Evolutionary conservation across 2,329 filamentous ascomycete species (phyloP), one percentile per base, ranked within the genome.

Genomic region (Dactylellina parvicollis): DNA sequence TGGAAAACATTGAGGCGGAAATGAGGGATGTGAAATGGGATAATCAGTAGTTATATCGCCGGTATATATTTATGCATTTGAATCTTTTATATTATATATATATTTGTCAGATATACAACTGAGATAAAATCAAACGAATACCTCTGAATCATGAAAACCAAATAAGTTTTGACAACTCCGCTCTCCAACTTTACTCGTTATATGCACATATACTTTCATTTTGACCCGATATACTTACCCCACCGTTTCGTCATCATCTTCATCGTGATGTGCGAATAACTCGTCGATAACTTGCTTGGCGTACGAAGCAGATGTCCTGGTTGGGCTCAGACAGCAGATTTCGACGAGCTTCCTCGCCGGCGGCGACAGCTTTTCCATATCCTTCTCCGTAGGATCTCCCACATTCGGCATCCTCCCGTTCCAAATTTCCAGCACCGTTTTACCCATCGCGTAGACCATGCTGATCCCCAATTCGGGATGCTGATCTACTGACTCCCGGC

Each of bases 361-460:
- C 22, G 55, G 54, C 5, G 70, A 34, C 16, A 74, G 18, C 12
- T 57, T 5, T 10, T 20, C 34, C 16, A 67, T 18, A 4, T 67
- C 70, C 2, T 24, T 42, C 38, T 72, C 70, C 3, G 30, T 61
- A 3, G 62, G 61, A 12, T 67, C 44, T 4, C 70, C 70, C 1
- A 67, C 40, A 0, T 40, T 44, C 10, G 70, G 70, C 54, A 67
- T 50, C 22, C 50, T 74, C 3, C 56, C 55, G 2, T 26, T 26
- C 54, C 47, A 74, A n/a, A 74, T 67, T 32, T 74, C 70, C n/a
- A 74, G 18, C 9, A 74, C 57, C 4, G 70, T 74, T 22, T 74
- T 74, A 2, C 70, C 70, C 61, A 74, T 66, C 8, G 70, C 60
- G n/a, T 74, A 74, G 2, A 74, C 70, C 70, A 74, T 74, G 38